Conservation (phyloP, 73 alveolate species). For the Paramecium sonneborni region DNA sequence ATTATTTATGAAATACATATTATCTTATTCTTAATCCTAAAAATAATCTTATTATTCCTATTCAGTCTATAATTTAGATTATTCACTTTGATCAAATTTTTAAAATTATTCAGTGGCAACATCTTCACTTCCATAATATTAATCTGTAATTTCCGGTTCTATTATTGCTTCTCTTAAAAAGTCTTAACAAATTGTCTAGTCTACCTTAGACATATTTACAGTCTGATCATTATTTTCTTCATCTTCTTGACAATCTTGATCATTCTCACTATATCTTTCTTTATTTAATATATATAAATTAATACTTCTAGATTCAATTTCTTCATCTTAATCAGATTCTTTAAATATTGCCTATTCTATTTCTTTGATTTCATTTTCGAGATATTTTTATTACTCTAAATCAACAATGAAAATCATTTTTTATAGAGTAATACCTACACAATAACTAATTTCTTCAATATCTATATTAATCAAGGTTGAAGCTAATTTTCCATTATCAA, state of each 20-base stretch:
- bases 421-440: constrained; percentile 66
- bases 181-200: neutral
- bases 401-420: neutral
- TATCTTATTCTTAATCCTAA: constrained; percentile 6
- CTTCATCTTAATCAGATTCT: neutral
- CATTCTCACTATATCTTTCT: neutral
- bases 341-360: neutral
- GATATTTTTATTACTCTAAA: neutral
- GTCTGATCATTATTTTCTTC: neutral
- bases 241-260: neutral
- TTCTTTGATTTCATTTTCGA: constrained; percentile 31
- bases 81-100: neutral
- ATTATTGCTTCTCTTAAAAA: neutral
- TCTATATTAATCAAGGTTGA: constrained; percentile 71
- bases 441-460: constrained; percentile 74
- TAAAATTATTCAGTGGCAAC: neutral
- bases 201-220: neutral
- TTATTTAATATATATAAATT: neutral
- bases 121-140: neutral
- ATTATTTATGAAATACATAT: neutral
- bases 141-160: neutral
- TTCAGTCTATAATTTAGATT: neutral
- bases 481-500: constrained; percentile 70
- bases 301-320: neutral
- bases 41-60: neutral